Base-by-base conservation (phyloP, 1,284 basidiomycete species). In the Ceratobasidium papillatum region DNA sequence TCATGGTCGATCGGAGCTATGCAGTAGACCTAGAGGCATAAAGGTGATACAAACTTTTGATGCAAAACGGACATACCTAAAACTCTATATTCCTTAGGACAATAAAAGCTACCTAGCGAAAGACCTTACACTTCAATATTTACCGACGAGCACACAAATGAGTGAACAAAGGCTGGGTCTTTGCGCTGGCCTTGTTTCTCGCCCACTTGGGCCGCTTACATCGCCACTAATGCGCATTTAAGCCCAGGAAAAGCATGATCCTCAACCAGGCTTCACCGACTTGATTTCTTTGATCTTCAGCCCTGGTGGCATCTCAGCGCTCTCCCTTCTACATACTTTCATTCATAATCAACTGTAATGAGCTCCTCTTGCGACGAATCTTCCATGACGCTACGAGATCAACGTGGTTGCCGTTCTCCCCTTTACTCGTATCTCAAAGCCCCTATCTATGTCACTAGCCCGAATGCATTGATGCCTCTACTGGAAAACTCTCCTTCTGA, bases 371-470 rank as follows among this genome's bases (percentile, higher is more conserved):
- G 34, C 45, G 25, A 66, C 0, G 73, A 75, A n/a, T 11, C 34
- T 25, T 32, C 47, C 25, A 41, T 4, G 34, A 69, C 68, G n/a
- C 41, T 77, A 74, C 7, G 76, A 74, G 7, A 76, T 76, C 54
- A 78, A 78, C 58, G 78, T 59, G 47, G 76, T 71, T 41, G 76
- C 75, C 68, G 77, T 77, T 36, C 78, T 79, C 52, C 80, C 82
- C 64, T 45, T 4, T 72, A 61, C 45, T 22, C 68, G 7, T 19
- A 49, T 22, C 30, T 72, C n/a, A 38, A 19, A 30, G 38, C 36
- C 3, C 68, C 56, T 12, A 32, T 72, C 25, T 72, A 34, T 30
- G 61, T 72, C 27, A 72, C 68, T n/a, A 41, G 34, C 12, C 56
- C 54, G 3, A 72, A 61, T 19, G 27, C 41, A 2, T 36, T 72